phyloP scores from a whole-genome alignment of 2,329 filamentous ascomycete genomes.

The Aspergillus chevalieri region DNA sequence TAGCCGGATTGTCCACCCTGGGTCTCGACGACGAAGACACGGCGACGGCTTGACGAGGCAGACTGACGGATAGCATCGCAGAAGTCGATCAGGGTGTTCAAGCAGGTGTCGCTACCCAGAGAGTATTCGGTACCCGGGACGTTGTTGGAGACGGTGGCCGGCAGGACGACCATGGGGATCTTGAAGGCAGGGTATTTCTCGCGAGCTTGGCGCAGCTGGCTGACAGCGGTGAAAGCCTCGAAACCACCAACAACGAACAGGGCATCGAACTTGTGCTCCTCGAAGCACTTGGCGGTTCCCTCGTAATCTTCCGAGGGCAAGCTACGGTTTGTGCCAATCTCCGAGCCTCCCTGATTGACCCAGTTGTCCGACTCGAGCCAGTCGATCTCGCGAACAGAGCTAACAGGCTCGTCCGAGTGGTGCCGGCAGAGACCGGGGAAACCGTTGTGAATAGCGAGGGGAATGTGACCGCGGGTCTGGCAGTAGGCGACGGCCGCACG shows the following conservation, averaged over 20 bases:
- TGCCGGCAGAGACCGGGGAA: conserved; percentile 92
- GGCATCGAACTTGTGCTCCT: conserved; percentile 81
- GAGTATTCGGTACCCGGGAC: conserved; percentile 97
- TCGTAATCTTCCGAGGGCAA: conserved; percentile 83
- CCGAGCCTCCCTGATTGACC: conserved; percentile 94
- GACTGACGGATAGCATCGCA: conserved; percentile 98
- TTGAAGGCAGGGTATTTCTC: conserved; percentile 75
- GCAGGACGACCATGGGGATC: conserved; percentile 85
- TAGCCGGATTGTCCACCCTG: conserved; percentile 94
- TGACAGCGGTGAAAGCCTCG: conserved; percentile 89
- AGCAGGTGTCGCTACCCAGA: conserved; percentile 88
- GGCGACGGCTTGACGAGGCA: conserved; percentile 82
- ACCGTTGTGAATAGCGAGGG: conserved; percentile 89
- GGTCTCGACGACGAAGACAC: conserved; percentile 96
- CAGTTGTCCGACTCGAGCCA: conserved; percentile 95
- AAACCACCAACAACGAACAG: conserved; percentile 92
- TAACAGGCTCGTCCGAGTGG: conserved; percentile 72
- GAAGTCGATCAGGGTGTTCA: conserved; percentile 91
- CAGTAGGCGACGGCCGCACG: conserved; percentile 91
- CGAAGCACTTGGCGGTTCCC: conserved; percentile 73
- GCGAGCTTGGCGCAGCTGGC: conserved; percentile 75
- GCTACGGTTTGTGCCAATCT: conserved; percentile 95
- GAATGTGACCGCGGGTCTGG: conserved; percentile 82
- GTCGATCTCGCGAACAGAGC: conserved; percentile 75
- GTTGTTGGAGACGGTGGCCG: conserved; percentile 98